phyloP scores from a whole-genome alignment of 768 basidiomycete species.

The Termitomyces heimii region DNA sequence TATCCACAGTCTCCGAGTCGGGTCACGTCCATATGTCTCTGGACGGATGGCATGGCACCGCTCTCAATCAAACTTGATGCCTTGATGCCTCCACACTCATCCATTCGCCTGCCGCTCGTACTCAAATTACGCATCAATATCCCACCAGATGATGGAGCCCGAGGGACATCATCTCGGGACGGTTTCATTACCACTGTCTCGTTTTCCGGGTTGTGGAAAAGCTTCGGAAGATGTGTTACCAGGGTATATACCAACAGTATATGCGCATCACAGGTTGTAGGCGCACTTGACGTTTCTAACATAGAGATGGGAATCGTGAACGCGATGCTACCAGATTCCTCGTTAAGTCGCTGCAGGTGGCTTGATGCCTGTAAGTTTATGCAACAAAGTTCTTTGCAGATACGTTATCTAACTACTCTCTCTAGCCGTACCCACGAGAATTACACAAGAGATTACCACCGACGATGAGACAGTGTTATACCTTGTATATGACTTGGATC shows the following conservation, averaged over 20 bases:
- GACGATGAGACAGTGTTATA: conserved; percentile 59
- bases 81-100: conserved; percentile 33
- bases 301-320: conserved; percentile 45
- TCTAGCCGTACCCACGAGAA: conserved; percentile 44
- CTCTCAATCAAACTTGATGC: conserved; percentile 55
- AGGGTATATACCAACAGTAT: conserved; percentile 46
- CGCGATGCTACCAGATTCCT: conserved; percentile 61
- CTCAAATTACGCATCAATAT: conserved; percentile 54
- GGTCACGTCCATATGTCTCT: conserved; percentile 42
- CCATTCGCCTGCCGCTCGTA: conserved; percentile 29
- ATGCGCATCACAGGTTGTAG: conserved; percentile 49
- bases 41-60: conserved; percentile 66
- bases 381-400: conserved; percentile 6
- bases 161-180: conserved; percentile 49
- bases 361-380: conserved; percentile 54
- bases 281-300: conserved; percentile 41
- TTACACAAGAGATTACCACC: conserved; percentile 67
- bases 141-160: conserved; percentile 47
- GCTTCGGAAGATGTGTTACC: conserved; percentile 59
- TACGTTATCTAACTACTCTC: conserved; percentile 18
- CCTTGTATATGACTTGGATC: conserved; percentile 65
- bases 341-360: conserved; percentile 64
- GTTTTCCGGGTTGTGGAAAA: conserved; percentile 46
- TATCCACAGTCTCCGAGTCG: conserved; percentile 17
- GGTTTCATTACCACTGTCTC: conserved; percentile 58